Evolutionary conservation across 2,329 filamentous ascomycete species (phyloP).

Genomic region (Aaosphaeria arxii): DNA sequence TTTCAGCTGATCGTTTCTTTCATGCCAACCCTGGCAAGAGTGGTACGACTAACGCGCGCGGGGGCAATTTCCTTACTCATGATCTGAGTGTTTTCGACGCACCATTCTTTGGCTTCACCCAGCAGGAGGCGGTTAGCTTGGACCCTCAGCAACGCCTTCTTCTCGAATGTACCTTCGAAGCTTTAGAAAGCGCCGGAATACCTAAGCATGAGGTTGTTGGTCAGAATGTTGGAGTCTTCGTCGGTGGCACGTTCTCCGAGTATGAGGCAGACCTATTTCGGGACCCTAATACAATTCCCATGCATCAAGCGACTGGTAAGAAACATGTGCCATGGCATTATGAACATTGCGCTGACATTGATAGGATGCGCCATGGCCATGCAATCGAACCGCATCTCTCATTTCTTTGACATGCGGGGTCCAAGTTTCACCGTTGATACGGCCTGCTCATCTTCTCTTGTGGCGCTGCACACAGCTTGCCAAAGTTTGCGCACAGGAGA

Average conservation of each 20-base stretch:
- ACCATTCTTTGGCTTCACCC: slow-evolving; percentile 26
- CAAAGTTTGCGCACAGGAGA: slow-evolving; percentile 23
- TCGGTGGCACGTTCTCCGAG: slow-evolving; percentile 20
- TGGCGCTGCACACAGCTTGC: slow-evolving; percentile 26
- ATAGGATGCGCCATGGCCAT: slow-evolving; percentile 16
- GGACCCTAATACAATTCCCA: slow-evolving; percentile 22
- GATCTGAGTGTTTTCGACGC: slow-evolving; percentile 24
- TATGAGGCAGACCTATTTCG: slow-evolving; percentile 20
- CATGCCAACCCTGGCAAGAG: slow-evolving; percentile 36
- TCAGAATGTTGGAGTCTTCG: slow-evolving; percentile 23
- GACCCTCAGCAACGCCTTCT: slow-evolving; percentile 34
- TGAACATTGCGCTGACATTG: too few species aligned
- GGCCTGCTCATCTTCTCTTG: slow-evolving; percentile 27
- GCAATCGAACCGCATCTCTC: slow-evolving; percentile 27
- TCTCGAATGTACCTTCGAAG: slow-evolving; percentile 35
- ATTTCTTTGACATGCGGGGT: slow-evolving; percentile 29
- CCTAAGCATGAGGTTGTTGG: slow-evolving; percentile 25
- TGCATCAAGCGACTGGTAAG: slow-evolving; percentile 25
- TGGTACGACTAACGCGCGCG: slow-evolving; percentile 30
- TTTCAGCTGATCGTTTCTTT: slow-evolving; percentile 35
- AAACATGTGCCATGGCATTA: neutral
- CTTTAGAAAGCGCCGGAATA: slow-evolving; percentile 40
- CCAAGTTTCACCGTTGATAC: slow-evolving; percentile 31
- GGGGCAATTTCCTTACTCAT: slow-evolving; percentile 19
- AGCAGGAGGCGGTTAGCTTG: slow-evolving; percentile 22